Base-by-base conservation (phyloP, 2,329 filamentous ascomycete genomes). In the Ophiocordyceps australis region DNA sequence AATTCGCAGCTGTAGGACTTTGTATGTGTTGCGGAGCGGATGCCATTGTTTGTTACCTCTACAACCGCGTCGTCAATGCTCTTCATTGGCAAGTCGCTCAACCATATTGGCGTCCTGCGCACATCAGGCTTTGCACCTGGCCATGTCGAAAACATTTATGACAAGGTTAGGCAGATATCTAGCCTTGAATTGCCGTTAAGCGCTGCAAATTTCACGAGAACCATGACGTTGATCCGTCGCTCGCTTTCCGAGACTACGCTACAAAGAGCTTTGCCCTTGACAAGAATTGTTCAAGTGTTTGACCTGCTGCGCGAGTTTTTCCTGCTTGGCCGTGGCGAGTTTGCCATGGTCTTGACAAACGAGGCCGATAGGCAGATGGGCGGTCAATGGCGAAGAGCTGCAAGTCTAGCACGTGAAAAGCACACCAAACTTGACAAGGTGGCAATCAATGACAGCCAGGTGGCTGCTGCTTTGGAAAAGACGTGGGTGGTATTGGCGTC, bases 31-130 rank as follows among this genome's bases (percentile, higher is more conserved):
- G 46, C 57, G 7, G 55, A 58, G 12, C 51, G 91, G 6, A 48
- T 92, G 3, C 89, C 89, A 0, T 71, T 69, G 9, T 92, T 93
- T 42, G 80, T 94, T 6, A 74, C 73, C 1, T 47, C 65, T 0
- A 55, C 73, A 5, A 79, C 81, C 2, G 82, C 81, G 7, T 62
- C 68, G 4, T 93, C 85, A 0, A 81, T 95, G 46, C 56, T 94
- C 5, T 94, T 94, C 42, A 76, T 94, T 33, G 89, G 89, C 9
- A 79, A 78, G 35, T 91, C 83, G 1, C 57, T 95, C 24, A 82
- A 91, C 38, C 80, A 92, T 36, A 76, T 93, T 28, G 65, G 77
- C 25, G 61, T 65, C 11, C 61, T 57, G 36, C 57, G 56, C 29
- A 56, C 49, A 24, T 43, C 54, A 8, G 54, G 59, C 31, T 49